These are phyloP conservation scores for Claviceps sorghi DNA, from an alignment of 2,329 filamentous ascomycete genomes.

Conservation along the genomic window DNA sequence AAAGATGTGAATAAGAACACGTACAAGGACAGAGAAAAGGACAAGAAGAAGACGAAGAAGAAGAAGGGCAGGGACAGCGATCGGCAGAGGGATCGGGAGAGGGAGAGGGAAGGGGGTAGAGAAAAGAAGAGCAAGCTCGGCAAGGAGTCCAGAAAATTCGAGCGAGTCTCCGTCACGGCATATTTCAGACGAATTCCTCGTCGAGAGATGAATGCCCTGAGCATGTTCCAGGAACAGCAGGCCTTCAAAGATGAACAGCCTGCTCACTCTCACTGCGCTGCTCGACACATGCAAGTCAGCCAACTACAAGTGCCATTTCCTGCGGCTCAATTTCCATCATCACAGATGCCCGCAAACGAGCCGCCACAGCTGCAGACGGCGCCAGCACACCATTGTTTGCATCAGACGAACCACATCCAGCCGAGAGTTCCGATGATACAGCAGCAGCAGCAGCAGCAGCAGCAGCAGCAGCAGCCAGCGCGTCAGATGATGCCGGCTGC, in stretches of 20 bases:
- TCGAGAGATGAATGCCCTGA: constrained; percentile 14
- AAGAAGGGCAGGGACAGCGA: neutral
- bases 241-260: constrained; percentile 1
- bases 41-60: constrained; percentile 3
- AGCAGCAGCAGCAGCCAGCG: neutral
- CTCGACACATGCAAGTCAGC: neutral
- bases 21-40: constrained; percentile 8
- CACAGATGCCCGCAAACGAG: neutral
- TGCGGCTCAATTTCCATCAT: neutral
- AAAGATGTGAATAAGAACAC: constrained; percentile 6
- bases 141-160: constrained; percentile 18
- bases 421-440: neutral
- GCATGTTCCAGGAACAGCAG: constrained; percentile 13
- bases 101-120: neutral
- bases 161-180: constrained; percentile 27
- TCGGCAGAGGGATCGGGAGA: neutral
- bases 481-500: neutral
- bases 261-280: neutral
- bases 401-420: neutral
- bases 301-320: neutral
- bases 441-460: neutral
- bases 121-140: constrained; percentile 6
- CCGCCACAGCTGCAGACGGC: neutral
- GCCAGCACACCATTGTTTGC: neutral
- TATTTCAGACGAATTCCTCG: constrained; percentile 31